Evolutionary conservation across 1,139 yeast species (phyloP).

Genomic region (Kodamaea alishanica): DNA sequence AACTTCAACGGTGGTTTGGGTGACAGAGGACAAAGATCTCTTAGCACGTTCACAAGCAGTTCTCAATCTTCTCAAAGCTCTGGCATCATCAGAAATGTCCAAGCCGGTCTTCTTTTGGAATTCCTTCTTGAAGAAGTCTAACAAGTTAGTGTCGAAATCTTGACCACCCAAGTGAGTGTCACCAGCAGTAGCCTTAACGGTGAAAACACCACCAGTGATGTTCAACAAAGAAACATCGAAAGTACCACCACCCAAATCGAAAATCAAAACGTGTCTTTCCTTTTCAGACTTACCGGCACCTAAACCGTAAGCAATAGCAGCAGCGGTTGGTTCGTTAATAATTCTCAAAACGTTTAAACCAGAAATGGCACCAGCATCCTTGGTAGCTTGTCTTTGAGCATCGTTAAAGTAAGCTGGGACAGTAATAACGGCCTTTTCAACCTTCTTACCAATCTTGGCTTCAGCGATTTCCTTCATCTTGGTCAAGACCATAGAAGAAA

Average conservation of each 20-base stretch:
- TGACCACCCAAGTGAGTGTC: conserved; percentile 99
- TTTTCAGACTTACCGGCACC: conserved; percentile 89
- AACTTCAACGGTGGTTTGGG: conserved; percentile 95
- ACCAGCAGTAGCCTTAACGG: conserved; percentile 99
- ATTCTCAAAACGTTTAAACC: conserved; percentile 95
- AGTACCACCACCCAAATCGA: conserved; percentile 99
- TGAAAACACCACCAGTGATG: conserved; percentile 98
- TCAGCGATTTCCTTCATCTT: conserved; percentile 98
- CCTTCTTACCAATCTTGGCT: conserved; percentile 89
- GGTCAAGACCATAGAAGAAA: conserved; percentile 93
- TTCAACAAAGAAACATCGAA: conserved; percentile 95
- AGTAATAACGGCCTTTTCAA: conserved; percentile 92
- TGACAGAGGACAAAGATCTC: conserved; percentile 96
- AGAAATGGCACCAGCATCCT: conserved; percentile 97
- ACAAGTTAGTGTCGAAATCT: conserved; percentile 96
- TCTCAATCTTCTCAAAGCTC: conserved; percentile 98
- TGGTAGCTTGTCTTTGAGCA: conserved; percentile 97
- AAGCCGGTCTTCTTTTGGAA: conserved; percentile 96
- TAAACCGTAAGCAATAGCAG: conserved; percentile 97
- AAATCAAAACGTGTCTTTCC: conserved; percentile 87
- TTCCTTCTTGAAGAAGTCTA: conserved; percentile 90
- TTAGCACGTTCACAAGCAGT: conserved; percentile 99
- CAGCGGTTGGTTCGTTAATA: conserved; percentile 97
- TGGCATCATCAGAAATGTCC: conserved; percentile 87
- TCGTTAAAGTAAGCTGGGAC: conserved; percentile 98